Percentiles rank a stretch among this genome's conserved stretches.
phyloP scores from a whole-genome alignment of 805 yeast genomes.

The Saccharomycopsis microspora region DNA sequence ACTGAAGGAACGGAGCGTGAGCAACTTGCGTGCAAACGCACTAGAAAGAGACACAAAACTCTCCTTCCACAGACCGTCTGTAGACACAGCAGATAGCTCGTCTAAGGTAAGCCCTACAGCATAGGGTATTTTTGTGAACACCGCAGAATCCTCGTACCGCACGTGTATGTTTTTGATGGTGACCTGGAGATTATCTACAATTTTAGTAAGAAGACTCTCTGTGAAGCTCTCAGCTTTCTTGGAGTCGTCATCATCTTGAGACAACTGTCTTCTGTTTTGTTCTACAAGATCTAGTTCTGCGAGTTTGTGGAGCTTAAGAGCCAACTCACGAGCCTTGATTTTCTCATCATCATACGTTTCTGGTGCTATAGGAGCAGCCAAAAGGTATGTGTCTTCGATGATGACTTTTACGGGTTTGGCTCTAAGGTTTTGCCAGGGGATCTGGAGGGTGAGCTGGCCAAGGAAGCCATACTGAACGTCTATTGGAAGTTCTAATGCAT shows the following conservation, averaged over 20 bases:
- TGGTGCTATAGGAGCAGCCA: slow-evolving; percentile 65
- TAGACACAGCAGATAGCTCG: slow-evolving; percentile 85
- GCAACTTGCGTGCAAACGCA: slow-evolving; percentile 58
- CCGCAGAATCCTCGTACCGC: slow-evolving; percentile 74
- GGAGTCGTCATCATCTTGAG: slow-evolving; percentile 16
- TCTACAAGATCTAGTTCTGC: slow-evolving; percentile 44
- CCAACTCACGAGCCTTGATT: slow-evolving; percentile 51
- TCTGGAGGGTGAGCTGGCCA: slow-evolving; percentile 81
- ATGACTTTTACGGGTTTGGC: slow-evolving; percentile 83
- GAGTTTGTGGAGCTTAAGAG: slow-evolving; percentile 53
- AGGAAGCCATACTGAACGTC: slow-evolving; percentile 83
- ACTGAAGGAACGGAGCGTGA: slow-evolving; percentile 64
- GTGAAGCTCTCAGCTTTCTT: slow-evolving; percentile 70
- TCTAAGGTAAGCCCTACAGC: slow-evolving; percentile 73
- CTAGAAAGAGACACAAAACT: slow-evolving; percentile 69
- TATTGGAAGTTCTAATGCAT: slow-evolving; percentile 73
- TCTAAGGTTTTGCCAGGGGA: slow-evolving; percentile 94
- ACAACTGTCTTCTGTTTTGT: slow-evolving; percentile 30
- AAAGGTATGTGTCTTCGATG: slow-evolving; percentile 75
- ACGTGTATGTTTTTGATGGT: slow-evolving; percentile 86
- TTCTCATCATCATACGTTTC: slow-evolving; percentile 49
- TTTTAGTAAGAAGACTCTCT: slow-evolving; percentile 77
- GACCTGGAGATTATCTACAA: slow-evolving; percentile 85
- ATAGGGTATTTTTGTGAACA: slow-evolving; percentile 65
- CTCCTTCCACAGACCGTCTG: slow-evolving; percentile 78